Base-by-base conservation (phyloP, 495 filamentous ascomycete genomes). In the Neurospora intermedia region DNA sequence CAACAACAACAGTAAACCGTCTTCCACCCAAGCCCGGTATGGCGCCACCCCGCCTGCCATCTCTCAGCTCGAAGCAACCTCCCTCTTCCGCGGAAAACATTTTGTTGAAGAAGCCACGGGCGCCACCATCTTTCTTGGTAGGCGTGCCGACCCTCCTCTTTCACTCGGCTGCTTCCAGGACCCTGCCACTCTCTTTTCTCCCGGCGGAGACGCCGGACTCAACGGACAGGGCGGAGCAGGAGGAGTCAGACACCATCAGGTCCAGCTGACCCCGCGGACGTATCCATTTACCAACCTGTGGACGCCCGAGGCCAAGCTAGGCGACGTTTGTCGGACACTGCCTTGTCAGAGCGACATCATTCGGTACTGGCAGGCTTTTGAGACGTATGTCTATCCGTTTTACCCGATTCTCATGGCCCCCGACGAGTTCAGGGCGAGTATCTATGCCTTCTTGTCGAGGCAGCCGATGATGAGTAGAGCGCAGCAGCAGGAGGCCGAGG, bases 301-400 rank as follows among this genome's bases (percentile, higher is more conserved):
- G 70, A 62, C 70, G 2, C 20, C 43, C n/a, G 70, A 71, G 43
- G 70, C 70, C 3, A 69, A 46, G 15, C 18, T 71, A 11, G 41
- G 15, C 8, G 70, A 71, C n/a, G 70, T 71, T 13, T 71, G 70
- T 66, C 23, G 70, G 27, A 71, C 70, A 3, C 6, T 71, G 2
- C 70, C 70, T 0, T 35, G 35, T n/a, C 31, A 66, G 13, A 27
- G 18, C 20, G 70, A 71, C 5, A 71, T 71, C 2, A 66, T 71
- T 6, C 70, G 70, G 27, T 71, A 71, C 10, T 71, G 70, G 70
- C 70, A 71, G 27, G 70, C 38, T 35, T 71, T 71, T 3, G 70
- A 71, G 70, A 66, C 70, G 27, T 71, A 11, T 23, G 70, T 71
- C 5, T 45, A 59, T n/a, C 70, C 70, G 27, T 71, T 66, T 35